Conservation (phyloP, 1,139 yeast genomes). For the Kodamaea anthophila region DNA sequence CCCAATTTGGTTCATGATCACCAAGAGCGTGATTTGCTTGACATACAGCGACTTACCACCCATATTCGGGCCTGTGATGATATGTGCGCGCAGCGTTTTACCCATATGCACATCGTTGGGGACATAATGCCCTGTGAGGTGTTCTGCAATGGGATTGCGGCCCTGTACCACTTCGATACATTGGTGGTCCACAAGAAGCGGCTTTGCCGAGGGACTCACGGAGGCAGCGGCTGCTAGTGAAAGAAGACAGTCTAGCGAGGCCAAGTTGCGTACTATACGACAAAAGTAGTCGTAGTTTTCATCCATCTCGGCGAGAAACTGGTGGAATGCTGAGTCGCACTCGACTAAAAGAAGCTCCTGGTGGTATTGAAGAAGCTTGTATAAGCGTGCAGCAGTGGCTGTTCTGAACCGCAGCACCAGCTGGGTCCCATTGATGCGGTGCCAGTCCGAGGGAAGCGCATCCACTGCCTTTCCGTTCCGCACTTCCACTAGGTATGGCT, state of each 20-base stretch:
- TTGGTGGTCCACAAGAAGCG: conserved; percentile 48
- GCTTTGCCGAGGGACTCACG: conserved; percentile 40
- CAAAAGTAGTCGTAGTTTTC: conserved; percentile 47
- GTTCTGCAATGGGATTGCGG: conserved; percentile 77
- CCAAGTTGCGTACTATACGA: conserved; percentile 44
- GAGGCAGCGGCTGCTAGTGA: conserved; percentile 64
- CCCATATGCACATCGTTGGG: conserved; percentile 61
- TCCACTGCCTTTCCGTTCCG: conserved; percentile 49
- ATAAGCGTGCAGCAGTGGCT: conserved; percentile 46
- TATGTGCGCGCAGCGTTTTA: conserved; percentile 41
- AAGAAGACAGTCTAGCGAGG: conserved; percentile 66
- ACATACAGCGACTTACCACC: conserved; percentile 74
- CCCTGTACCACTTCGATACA: conserved; percentile 51
- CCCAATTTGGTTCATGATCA: conserved; percentile 49
- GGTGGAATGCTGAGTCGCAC: conserved; percentile 51
- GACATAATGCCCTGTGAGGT: conserved; percentile 44
- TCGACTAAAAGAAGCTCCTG: conserved; percentile 51
- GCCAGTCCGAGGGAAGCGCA: conserved; percentile 66
- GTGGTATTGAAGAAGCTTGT: conserved; percentile 53
- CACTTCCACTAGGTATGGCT: conserved; percentile 70
- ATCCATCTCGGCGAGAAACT: conserved; percentile 44
- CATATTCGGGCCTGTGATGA: conserved; percentile 74
- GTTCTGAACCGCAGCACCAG: conserved; percentile 69
- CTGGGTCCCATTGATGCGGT: conserved; percentile 67
- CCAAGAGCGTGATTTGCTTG: conserved; percentile 54